phyloP scores from a whole-genome alignment of 495 filamentous ascomycete species.

The Penicillium ochrochloron region DNA sequence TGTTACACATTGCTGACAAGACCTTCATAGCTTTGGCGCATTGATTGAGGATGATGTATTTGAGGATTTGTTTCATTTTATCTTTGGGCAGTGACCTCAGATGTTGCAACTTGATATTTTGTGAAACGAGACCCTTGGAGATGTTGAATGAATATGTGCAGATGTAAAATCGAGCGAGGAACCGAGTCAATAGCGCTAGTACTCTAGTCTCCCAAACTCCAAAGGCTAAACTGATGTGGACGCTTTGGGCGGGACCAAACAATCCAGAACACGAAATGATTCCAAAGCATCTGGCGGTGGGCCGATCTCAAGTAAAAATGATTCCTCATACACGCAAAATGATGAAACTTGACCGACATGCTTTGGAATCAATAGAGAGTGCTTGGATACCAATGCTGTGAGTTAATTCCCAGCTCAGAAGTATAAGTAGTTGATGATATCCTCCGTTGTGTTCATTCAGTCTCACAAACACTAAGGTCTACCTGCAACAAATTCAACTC shows the following conservation, averaged over 20 bases:
- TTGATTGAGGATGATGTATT: conserved; percentile 22
- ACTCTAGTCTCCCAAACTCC: background rate
- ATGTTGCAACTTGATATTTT: background rate
- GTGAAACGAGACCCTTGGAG: background rate
- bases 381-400: background rate
- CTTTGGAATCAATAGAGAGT: background rate
- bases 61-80: conserved; percentile 12
- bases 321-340: background rate
- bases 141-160: background rate
- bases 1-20: conserved; percentile 4
- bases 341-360: background rate
- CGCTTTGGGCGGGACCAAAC: background rate
- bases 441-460: background rate
- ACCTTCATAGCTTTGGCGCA: conserved; percentile 18
- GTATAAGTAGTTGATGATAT: background rate
- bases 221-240: too few species aligned
- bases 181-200: background rate
- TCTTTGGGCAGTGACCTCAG: background rate
- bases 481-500: background rate
- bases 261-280: background rate
- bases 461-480: background rate
- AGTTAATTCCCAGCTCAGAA: background rate
- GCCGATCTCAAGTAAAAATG: background rate
- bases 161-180: background rate
- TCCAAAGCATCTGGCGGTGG: background rate